Conservation (phyloP, 805 yeast species). For the Ogataea sp. region DNA sequence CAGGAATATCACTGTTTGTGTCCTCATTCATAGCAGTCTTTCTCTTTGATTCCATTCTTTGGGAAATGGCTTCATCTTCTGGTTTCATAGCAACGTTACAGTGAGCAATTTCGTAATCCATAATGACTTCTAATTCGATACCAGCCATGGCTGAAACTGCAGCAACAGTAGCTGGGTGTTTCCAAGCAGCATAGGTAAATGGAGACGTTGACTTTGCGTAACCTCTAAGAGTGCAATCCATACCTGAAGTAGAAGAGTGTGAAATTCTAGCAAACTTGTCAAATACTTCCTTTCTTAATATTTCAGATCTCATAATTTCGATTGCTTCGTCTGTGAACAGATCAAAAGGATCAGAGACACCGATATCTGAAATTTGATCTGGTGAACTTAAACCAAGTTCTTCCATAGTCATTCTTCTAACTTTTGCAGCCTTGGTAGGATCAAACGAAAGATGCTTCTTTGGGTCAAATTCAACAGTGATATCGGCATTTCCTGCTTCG, state of each 20-base stretch:
- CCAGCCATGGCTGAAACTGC: conserved; percentile 53
- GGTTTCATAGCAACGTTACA: conserved; percentile 41
- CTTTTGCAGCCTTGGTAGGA: conserved; percentile 25
- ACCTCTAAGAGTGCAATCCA: conserved; percentile 45
- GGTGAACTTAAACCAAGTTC: conserved; percentile 40
- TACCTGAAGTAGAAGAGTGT: conserved; percentile 37
- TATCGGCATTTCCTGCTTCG: conserved; percentile 11
- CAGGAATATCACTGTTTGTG: conserved; percentile 34
- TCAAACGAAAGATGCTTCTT: conserved; percentile 29
- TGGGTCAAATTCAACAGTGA: conserved; percentile 28
- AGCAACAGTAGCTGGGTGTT: conserved; percentile 46
- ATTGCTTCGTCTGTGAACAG: conserved; percentile 54
- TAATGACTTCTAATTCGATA: conserved; percentile 42
- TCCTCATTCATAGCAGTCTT: conserved; percentile 15
- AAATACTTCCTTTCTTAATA: conserved; percentile 38
- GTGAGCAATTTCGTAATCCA: conserved; percentile 53
- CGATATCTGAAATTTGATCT: conserved; percentile 44
- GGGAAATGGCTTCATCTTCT: conserved; percentile 24
- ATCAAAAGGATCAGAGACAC: conserved; percentile 53
- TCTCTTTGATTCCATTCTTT: conserved; percentile 17
- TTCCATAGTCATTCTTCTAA: conserved; percentile 35
- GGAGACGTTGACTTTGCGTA: conserved; percentile 38
- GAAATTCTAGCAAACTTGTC: conserved; percentile 34
- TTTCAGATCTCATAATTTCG: conserved; percentile 49
- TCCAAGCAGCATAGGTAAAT: conserved; percentile 50